These are phyloP conservation scores for Maudiozyma pseudohumilis DNA, from an alignment of 805 yeast species.

Conservation along the genomic window DNA sequence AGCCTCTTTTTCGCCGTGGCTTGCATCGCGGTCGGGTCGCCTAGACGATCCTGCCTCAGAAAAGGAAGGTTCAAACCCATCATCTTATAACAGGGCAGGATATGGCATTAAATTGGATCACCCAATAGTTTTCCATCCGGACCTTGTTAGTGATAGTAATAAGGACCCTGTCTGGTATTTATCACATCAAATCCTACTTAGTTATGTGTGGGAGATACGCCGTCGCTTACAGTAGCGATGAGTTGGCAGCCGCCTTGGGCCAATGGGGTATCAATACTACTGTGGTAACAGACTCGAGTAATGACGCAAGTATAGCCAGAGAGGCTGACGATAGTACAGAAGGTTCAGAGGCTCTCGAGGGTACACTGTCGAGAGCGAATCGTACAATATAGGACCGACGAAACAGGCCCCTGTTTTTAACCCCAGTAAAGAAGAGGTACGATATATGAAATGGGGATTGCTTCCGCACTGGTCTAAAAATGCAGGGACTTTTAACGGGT, in stretches of 20 bases:
- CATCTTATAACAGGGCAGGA: too few species aligned
- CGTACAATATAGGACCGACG: slow-evolving; percentile 60
- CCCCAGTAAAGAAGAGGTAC: slow-evolving; percentile 18
- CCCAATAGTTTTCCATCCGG: too few species aligned
- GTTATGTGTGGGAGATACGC: slow-evolving; percentile 66
- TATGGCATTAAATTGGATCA: too few species aligned
- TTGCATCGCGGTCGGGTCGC: too few species aligned
- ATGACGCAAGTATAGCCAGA: slow-evolving; percentile 9
- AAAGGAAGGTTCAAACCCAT: too few species aligned
- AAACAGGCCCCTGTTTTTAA: slow-evolving; percentile 35
- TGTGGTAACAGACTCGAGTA: not conserved
- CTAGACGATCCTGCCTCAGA: too few species aligned
- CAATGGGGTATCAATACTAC: slow-evolving; percentile 1
- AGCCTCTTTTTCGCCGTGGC: too few species aligned
- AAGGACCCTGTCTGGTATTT: too few species aligned
- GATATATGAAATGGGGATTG: slow-evolving; percentile 72
- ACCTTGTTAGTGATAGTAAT: too few species aligned
- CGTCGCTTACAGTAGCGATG: slow-evolving; percentile 27
- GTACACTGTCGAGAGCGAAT: slow-evolving; percentile 8
- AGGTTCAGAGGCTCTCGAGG: not conserved
- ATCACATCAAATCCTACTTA: too few species aligned
- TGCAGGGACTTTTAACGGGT: slow-evolving; percentile 24
- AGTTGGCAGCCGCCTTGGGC: slow-evolving; percentile 12
- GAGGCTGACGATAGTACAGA: slow-evolving; percentile 5
- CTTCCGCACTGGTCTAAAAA: slow-evolving; percentile 57